Base-by-base conservation (phyloP, 2,329 filamentous ascomycete genomes). In the Penicillium sp. region DNA sequence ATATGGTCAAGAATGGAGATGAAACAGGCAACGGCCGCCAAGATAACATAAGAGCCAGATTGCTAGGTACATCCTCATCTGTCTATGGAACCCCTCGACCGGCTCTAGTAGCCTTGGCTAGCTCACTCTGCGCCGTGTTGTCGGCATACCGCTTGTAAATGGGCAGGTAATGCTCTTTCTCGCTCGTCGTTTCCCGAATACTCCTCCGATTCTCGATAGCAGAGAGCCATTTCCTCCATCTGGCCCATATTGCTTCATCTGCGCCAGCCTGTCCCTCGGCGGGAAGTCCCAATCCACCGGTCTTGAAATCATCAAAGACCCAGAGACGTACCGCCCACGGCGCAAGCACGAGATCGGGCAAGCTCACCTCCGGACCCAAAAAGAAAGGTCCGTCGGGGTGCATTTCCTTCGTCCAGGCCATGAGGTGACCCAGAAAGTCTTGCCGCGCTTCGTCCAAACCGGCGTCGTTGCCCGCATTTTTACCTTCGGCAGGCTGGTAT, bases 251-350 rank as follows among this genome's bases (percentile, higher is more conserved):
- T 38, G 73, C 73, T 54, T 86, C 84, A 39, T 89, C 84, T 7
- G 81, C 77, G 0, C 79, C 82, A 2, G 78, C 80, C 54, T 81
- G 49, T 0, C 82, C 82, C 37, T 79, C 70, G 53, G 63, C 75
- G 1, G 82, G 82, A 42, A 86, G 77, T 0, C 80, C 79, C n/a
- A 81, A 61, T 0, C 83, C 83, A 1, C 83, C 83, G 1, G 79
- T 81, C 70, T 93, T 93, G 71, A 89, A 93, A 63, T 91, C 83
- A 66, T 93, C 89, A 65, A 93, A 88, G 5, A 91, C 77, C 79
- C 89, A 93, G 20, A 92, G 71, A 14, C 90, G 81, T 67, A 87
- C 83, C 0, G 87, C 86, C 89, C 89, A 93, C 0, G 90, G 90
- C 39, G 87, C 90, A 3, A 92, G 76, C 62, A 86, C 83, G 25